Base-by-base conservation (phyloP, 1,284 basidiomycete species). In the Pseudozyma pruni region DNA sequence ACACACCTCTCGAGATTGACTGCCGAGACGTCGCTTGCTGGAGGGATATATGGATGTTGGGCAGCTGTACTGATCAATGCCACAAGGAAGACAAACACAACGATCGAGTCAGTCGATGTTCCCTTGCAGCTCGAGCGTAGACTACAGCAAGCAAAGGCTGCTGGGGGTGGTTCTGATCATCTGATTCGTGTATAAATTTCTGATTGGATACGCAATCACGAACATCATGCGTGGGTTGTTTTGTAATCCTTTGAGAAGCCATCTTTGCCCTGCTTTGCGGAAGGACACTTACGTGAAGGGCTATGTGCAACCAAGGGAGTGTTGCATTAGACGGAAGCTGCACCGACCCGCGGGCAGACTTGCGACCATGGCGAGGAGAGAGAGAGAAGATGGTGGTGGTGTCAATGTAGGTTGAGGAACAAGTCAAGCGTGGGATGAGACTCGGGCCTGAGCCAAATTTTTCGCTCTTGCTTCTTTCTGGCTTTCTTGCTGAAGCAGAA, bases 111-210 rank as follows among this genome's bases (percentile, higher is more conserved):
- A 62, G 43, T 42, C 22, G 3, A 14, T 16, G 25, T 8, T 33
- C 29, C 27, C 0, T 38, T n/a, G n/a, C n/a, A 3, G 2, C 19
- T 25, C 20, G n/a, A 6, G 13, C 17, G 22, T 10, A 13, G 17
- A 1, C 16, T 7, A 31, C 4, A 17, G 7, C 7, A 25, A 17
- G 29, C 10, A 20, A 16, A 8, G 32, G 43, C 17, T 8, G 35
- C 17, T 25, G 9, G 25, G 13, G 9, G 13, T 16, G 11, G 8
- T 45, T 52, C 47, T 58, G 50, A 50, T 71, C 67, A 71, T 71
- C 50, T 71, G 67, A 71, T 71, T 71, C 67, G 61, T 63, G 61
- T 71, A 71, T 71, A 62, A 58, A 52, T 40, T 60, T 64, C 51
- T 61, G 59, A 58, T 59, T 60, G 67, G 38, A 33, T 48, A 55